Evolutionary conservation across 768 basidiomycete species (phyloP).

Genomic region (Russula ochroleuca): DNA sequence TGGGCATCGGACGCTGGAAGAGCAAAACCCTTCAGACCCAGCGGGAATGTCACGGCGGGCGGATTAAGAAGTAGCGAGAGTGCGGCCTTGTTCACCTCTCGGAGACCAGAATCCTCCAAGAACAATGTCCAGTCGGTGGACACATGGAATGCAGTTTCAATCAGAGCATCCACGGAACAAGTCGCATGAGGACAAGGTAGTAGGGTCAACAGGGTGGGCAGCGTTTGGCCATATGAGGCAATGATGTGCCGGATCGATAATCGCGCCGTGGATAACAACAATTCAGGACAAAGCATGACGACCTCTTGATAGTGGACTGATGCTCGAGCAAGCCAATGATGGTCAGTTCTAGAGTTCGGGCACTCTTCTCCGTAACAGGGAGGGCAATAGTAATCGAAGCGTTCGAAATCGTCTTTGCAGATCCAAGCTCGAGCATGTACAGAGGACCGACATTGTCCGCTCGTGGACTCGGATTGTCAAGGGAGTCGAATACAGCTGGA

Average conservation of each 20-base stretch:
- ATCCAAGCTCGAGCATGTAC: constrained; percentile 25
- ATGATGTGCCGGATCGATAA: constrained; percentile 16
- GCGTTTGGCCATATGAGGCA: background rate
- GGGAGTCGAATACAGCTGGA: background rate
- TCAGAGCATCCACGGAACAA: constrained; percentile 10
- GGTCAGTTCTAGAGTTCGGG: background rate
- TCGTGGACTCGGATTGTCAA: background rate
- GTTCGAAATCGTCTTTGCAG: constrained; percentile 10
- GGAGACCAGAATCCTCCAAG: constrained; percentile 21
- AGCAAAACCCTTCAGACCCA: constrained; percentile 23
- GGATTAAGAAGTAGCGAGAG: constrained; percentile 20
- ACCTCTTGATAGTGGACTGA: constrained; percentile 18
- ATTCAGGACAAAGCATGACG: constrained; percentile 23
- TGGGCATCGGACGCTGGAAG: background rate
- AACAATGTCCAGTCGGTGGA: constrained; percentile 23
- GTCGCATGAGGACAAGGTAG: constrained; percentile 7
- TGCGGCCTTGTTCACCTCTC: background rate
- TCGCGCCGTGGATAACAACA: constrained; percentile 20
- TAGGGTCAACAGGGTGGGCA: constrained; percentile 13
- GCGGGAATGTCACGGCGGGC: constrained; percentile 24
- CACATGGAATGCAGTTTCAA: constrained; percentile 8
- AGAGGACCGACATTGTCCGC: constrained; percentile 8
- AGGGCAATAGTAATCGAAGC: constrained; percentile 15
- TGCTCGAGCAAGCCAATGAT: constrained; percentile 8
- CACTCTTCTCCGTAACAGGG: constrained; percentile 11